Conservation (phyloP, 495 filamentous ascomycete species). For the Penicillium desertorum region DNA sequence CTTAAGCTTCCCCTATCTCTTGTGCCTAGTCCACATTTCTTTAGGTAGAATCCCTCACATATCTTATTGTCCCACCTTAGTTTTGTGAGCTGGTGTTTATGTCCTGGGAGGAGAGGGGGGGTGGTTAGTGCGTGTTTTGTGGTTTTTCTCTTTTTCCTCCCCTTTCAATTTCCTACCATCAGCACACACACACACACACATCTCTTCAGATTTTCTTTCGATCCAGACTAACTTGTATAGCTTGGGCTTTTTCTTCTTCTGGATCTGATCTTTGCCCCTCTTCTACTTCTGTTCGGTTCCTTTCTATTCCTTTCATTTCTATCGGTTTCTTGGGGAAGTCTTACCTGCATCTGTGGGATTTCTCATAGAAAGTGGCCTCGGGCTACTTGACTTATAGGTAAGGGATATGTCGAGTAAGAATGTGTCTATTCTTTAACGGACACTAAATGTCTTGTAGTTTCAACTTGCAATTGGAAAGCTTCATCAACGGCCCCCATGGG, state of each 20-base stretch:
- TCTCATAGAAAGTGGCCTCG: neutral
- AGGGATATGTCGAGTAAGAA: neutral
- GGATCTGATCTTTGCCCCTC: neutral
- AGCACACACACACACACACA: no score
- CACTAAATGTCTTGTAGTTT: neutral
- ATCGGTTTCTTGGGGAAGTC: neutral
- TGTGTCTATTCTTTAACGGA: neutral
- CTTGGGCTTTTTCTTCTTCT: neutral
- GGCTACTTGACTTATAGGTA: neutral
- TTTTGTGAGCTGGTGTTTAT: slow-evolving; percentile 1
- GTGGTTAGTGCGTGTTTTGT: neutral
- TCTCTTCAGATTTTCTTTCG: no score
- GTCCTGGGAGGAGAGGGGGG: neutral
- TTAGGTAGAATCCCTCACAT: slow-evolving; percentile 1
- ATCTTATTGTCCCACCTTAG: slow-evolving; percentile 16
- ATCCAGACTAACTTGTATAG: neutral
- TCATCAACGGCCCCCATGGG: slow-evolving; percentile 33
- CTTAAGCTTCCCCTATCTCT: neutral
- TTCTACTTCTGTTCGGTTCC: neutral
- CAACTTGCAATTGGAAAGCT: neutral
- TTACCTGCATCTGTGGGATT: neutral
- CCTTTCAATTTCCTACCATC: slow-evolving; percentile 4
- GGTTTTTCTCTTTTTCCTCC: neutral
- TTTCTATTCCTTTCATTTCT: neutral
- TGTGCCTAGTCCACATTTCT: neutral